phyloP scores from a whole-genome alignment of 208 protist species.

The Wallacemonas rigidus region DNA sequence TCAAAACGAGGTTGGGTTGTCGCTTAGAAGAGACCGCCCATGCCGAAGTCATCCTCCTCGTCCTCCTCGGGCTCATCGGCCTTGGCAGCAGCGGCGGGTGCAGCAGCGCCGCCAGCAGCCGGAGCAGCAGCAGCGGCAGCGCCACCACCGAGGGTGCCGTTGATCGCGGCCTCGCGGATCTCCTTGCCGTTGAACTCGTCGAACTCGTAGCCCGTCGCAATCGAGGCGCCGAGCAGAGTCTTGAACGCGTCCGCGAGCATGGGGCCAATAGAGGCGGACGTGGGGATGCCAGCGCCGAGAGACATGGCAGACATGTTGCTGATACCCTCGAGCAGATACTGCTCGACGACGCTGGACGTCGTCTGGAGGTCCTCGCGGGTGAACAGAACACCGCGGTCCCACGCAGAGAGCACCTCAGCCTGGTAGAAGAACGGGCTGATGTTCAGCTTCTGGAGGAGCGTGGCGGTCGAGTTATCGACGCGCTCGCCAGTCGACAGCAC shows the following conservation, averaged over 20 bases:
- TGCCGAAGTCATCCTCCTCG: slow-evolving; percentile 85
- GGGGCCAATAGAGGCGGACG: slow-evolving; percentile 94
- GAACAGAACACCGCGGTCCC: slow-evolving; percentile 97
- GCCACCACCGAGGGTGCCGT: slow-evolving; percentile 80
- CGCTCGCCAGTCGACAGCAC: slow-evolving; percentile 95
- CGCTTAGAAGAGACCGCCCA: slow-evolving; percentile 84
- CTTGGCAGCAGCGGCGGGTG: slow-evolving; percentile 43
- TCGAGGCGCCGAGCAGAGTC: slow-evolving; percentile 95
- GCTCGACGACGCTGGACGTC: slow-evolving; percentile 91
- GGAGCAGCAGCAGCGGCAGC: slow-evolving; percentile 63
- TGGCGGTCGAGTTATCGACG: slow-evolving; percentile 97
- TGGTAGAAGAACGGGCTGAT: slow-evolving; percentile 99
- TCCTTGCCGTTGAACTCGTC: slow-evolving; percentile 78
- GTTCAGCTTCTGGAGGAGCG: slow-evolving; percentile 97
- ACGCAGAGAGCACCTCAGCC: slow-evolving; percentile 92
- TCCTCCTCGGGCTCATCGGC: slow-evolving; percentile 75
- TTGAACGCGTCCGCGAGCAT: slow-evolving; percentile 97
- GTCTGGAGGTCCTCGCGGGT: slow-evolving; percentile 94
- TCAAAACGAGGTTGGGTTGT: neutral
- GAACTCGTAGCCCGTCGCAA: slow-evolving; percentile 95
- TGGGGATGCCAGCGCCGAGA: slow-evolving; percentile 96
- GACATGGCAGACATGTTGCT: slow-evolving; percentile 94
- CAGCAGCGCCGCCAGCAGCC: slow-evolving; percentile 39
- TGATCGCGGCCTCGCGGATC: slow-evolving; percentile 90
- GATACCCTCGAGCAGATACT: slow-evolving; percentile 89